Percentiles rank a stretch among this genome's conserved stretches.
Evolutionary conservation across 495 filamentous ascomycete genomes (phyloP).

Genomic region (Aspergillus incahuasiensis): DNA sequence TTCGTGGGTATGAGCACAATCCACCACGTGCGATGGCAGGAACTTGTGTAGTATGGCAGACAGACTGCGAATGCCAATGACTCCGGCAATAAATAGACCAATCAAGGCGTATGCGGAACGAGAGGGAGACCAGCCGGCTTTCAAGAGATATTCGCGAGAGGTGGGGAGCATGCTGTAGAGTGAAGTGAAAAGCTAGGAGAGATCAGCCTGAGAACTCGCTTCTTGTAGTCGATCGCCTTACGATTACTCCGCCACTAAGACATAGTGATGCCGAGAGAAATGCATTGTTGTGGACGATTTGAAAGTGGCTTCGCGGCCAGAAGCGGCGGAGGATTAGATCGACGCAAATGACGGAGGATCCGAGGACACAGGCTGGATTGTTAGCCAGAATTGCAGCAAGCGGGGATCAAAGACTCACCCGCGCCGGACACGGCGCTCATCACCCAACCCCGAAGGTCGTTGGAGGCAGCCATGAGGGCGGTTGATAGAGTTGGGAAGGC

Average conservation of each 20-base stretch:
- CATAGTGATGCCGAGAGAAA: slow-evolving; percentile 88
- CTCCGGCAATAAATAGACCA: slow-evolving; percentile 73
- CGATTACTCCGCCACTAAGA: slow-evolving; percentile 97
- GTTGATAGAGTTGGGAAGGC: slow-evolving; percentile 9
- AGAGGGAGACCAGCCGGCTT: slow-evolving; percentile 60
- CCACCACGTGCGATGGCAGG: slow-evolving; percentile 90
- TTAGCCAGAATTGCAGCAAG: slow-evolving; percentile 1
- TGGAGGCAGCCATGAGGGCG: slow-evolving; percentile 49
- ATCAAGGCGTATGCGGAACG: slow-evolving; percentile 69
- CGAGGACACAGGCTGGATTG: slow-evolving; percentile 66
- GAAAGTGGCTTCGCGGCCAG: slow-evolving; percentile 69
- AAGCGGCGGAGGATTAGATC: slow-evolving; percentile 70
- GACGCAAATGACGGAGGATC: slow-evolving; percentile 80
- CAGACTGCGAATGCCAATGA: slow-evolving; percentile 75
- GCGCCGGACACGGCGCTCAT: slow-evolving; percentile 82
- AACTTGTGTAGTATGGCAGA: slow-evolving; percentile 76
- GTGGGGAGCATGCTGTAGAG: slow-evolving; percentile 92
- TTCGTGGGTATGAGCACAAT: slow-evolving; percentile 80
- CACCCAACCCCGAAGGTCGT: slow-evolving; percentile 91
- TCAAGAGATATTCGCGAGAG: slow-evolving; percentile 66
- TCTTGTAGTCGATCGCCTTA: slow-evolving; percentile 34
- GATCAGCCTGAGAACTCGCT: slow-evolving; percentile 6
- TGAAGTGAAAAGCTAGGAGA: slow-evolving; percentile 76
- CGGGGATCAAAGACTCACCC: slow-evolving; percentile 41
- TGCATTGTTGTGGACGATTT: slow-evolving; percentile 80